Percentiles rank a stretch among this genome's conserved stretches.
Conservation (phyloP, 257 asterid genomes). For the Eustoma russellianum region DNA sequence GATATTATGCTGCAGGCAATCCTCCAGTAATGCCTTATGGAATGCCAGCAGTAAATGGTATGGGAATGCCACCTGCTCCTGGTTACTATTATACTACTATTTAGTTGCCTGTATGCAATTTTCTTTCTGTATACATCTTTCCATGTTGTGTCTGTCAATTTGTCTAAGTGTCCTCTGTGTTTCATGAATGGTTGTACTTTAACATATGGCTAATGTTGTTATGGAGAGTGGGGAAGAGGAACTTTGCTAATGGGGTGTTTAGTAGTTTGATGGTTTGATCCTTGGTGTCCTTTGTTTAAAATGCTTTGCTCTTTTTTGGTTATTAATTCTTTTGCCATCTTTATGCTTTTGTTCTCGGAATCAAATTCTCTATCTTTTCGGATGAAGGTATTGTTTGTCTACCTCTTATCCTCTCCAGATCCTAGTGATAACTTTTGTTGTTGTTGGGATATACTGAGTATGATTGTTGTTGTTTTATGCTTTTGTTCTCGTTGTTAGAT, state of each 20-base stretch:
- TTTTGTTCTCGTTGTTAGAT: no score
- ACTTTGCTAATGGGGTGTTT: slow-evolving; percentile 25
- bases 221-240: slow-evolving; percentile 25
- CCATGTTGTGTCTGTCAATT: slow-evolving; percentile 6
- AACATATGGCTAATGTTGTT: slow-evolving; percentile 19
- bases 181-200: slow-evolving; percentile 28
- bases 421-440: no score
- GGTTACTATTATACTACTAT: slow-evolving; percentile 47
- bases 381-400: no score
- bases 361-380: no score
- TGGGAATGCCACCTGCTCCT: slow-evolving; percentile 48
- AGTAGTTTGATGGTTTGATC: slow-evolving; percentile 20
- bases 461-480: no score
- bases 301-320: slow-evolving; percentile 20
- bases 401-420: no score
- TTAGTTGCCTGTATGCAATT: slow-evolving; percentile 19
- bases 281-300: slow-evolving; percentile 22
- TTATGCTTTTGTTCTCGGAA: no score
- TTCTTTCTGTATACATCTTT: slow-evolving; percentile 15
- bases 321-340: neutral
- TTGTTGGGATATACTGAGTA: no score
- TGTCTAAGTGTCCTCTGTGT: slow-evolving; percentile 15
- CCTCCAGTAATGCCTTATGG: slow-evolving; percentile 51
- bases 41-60: slow-evolving; percentile 61
- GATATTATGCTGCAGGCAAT: slow-evolving; percentile 46